Percentiles rank a stretch among this genome's conserved stretches.
phyloP scores from a whole-genome alignment of 2,329 filamentous ascomycete species.

The Rutstroemia sydowiana region DNA sequence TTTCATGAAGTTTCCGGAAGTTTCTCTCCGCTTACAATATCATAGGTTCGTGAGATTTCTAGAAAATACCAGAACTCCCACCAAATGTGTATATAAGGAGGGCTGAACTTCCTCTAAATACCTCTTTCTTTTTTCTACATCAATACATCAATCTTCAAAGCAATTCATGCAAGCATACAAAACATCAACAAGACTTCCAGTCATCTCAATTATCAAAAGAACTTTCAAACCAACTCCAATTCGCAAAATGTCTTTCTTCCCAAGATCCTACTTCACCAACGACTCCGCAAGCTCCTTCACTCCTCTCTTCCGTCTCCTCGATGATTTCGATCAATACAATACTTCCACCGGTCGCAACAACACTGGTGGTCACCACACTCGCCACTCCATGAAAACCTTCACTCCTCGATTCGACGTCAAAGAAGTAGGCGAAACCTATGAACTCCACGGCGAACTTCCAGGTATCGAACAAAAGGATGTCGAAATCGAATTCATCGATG shows the following conservation, averaged over 20 bases:
- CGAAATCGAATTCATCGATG: constrained; percentile 71
- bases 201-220: constrained; percentile 9
- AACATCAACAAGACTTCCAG: constrained; percentile 9
- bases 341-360: constrained; percentile 10
- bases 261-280: constrained; percentile 37
- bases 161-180: constrained; percentile 8
- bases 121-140: constrained; percentile 3
- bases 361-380: constrained; percentile 13
- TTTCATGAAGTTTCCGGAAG: neutral
- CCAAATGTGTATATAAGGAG: constrained; percentile 8
- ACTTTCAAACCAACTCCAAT: constrained; percentile 22
- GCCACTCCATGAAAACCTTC: constrained; percentile 42
- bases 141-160: constrained; percentile 10
- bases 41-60: too few relatives aligned
- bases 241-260: constrained; percentile 54
- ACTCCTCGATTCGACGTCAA: constrained; percentile 72
- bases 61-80: constrained; percentile 5
- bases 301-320: constrained; percentile 56
- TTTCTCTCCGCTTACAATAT: neutral
- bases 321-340: constrained; percentile 55
- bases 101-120: neutral
- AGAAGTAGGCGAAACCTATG: constrained; percentile 60
- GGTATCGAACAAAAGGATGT: constrained; percentile 69
- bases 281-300: constrained; percentile 38
- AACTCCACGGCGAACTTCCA: constrained; percentile 74